Evolutionary conservation across 2,329 filamentous ascomycete genomes (phyloP).

Genomic region (Trichoderma gracile): DNA sequence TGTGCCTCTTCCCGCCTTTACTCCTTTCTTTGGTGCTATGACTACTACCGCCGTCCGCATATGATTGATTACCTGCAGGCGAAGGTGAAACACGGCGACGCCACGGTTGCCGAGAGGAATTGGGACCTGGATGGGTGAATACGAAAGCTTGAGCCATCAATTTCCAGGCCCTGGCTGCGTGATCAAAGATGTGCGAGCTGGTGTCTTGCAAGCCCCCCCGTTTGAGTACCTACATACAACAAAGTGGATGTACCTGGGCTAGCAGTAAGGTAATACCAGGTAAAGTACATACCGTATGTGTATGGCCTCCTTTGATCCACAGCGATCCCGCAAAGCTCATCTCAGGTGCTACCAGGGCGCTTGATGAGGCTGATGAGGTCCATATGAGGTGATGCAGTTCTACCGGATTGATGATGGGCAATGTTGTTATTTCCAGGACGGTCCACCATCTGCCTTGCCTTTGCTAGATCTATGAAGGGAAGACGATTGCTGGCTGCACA

Average conservation of each 20-base stretch:
- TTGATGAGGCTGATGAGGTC: no score
- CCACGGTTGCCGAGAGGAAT: constrained; percentile 10
- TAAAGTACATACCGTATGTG: background rate
- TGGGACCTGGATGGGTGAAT: background rate
- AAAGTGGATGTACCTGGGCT: background rate
- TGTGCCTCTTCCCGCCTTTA: background rate
- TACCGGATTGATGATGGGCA: background rate
- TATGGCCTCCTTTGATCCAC: constrained; percentile 16
- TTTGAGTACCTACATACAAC: background rate
- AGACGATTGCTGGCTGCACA: background rate
- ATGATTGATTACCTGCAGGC: constrained; percentile 14
- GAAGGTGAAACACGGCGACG: constrained; percentile 19
- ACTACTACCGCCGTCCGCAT: background rate
- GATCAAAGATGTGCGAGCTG: constrained; percentile 18
- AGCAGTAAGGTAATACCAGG: no score
- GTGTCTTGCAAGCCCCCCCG: constrained; percentile 17
- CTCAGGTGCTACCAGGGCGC: background rate
- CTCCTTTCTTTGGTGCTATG: constrained; percentile 5
- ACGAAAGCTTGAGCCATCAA: constrained; percentile 24
- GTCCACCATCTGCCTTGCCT: background rate
- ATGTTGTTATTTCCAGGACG: constrained; percentile 11
- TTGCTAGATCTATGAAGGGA: background rate
- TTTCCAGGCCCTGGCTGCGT: constrained; percentile 19
- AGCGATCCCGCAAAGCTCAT: constrained; percentile 6
- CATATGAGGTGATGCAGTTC: background rate